A percentile compares a stretch with the other conserved stretches of the same genome.
Evolutionary conservation across 1,139 yeast species (phyloP).

Genomic region (Debaryomycetaceae sp.): DNA sequence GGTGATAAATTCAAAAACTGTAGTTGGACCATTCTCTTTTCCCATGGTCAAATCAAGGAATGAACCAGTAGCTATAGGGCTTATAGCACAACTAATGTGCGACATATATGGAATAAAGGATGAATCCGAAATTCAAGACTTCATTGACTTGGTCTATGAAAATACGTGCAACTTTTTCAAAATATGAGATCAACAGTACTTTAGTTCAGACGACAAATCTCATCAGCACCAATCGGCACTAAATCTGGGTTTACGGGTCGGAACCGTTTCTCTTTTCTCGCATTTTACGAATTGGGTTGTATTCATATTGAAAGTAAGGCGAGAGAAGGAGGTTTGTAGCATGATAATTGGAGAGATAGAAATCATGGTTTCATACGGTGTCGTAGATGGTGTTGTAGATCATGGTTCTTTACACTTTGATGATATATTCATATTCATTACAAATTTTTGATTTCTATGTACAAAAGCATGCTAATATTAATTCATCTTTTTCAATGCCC

Average conservation of each 20-base stretch:
- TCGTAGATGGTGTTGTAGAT: too few species aligned
- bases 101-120: conserved; percentile 40
- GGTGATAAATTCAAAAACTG: conserved; percentile 7
- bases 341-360: too few species aligned
- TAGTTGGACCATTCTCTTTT: conserved; percentile 31
- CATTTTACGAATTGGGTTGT: too few species aligned
- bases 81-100: conserved; percentile 77
- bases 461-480: background rate
- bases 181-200: background rate
- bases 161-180: conserved; percentile 59
- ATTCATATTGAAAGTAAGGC: too few species aligned
- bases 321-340: too few species aligned
- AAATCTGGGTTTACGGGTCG: too few species aligned
- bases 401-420: too few species aligned
- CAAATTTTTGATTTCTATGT: background rate
- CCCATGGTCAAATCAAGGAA: conserved; percentile 80
- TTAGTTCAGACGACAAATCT: too few species aligned
- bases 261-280: too few species aligned
- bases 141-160: conserved; percentile 60
- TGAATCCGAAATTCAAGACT: conserved; percentile 44
- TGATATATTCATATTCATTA: background rate
- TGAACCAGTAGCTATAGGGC: conserved; percentile 84
- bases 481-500: too few species aligned
- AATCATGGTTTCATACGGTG: too few species aligned
- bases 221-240: too few species aligned